A percentile compares a stretch with the other conserved stretches of the same genome.
Conservation (phyloP, 768 basidiomycete genomes). For the Leccinum obscurum region DNA sequence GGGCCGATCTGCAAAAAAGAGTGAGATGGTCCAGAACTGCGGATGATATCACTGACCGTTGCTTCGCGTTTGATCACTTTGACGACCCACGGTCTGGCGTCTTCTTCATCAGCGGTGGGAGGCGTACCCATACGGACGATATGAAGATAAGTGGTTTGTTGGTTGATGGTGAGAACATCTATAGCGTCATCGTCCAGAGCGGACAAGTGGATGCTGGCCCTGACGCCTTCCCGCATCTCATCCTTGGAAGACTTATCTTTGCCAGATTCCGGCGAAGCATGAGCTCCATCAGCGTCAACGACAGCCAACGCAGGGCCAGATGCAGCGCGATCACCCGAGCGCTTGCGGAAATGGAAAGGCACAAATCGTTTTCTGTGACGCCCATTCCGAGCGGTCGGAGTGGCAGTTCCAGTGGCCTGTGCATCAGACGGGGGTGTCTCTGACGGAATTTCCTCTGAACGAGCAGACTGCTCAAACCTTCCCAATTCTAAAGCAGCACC, state of each 20-base stretch:
- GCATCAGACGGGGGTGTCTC: slow-evolving; percentile 15
- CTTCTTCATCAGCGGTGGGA: slow-evolving; percentile 45
- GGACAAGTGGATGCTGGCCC: slow-evolving; percentile 75
- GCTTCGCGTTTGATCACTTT: slow-evolving; percentile 93
- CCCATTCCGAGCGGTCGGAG: slow-evolving; percentile 17
- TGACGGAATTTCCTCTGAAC: slow-evolving; percentile 3
- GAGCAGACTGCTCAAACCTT: slow-evolving; percentile 53
- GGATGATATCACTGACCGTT: slow-evolving; percentile 45
- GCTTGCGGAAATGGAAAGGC: slow-evolving; percentile 66
- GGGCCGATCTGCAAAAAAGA: slow-evolving; percentile 69
- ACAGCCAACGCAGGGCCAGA: slow-evolving; percentile 79
- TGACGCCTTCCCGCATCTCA: slow-evolving; percentile 62
- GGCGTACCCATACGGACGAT: slow-evolving; percentile 67
- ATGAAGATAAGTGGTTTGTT: slow-evolving; percentile 87
- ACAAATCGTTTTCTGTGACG: slow-evolving; percentile 59
- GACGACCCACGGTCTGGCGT: slow-evolving; percentile 83
- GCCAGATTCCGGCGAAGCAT: slow-evolving; percentile 32
- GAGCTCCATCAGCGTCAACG: slow-evolving; percentile 62
- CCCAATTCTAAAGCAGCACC: slow-evolving; percentile 80
- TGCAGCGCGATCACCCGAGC: slow-evolving; percentile 48
- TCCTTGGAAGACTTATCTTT: slow-evolving; percentile 48
- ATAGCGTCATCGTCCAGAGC: slow-evolving; percentile 78
- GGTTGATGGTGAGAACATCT: slow-evolving; percentile 69
- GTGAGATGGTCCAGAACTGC: slow-evolving; percentile 1
- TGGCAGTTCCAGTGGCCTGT: slow-evolving; percentile 13